Evolutionary conservation across 352 stramenopile genomes (phyloP).

Genomic region (Elongisporangium senticosum): DNA sequence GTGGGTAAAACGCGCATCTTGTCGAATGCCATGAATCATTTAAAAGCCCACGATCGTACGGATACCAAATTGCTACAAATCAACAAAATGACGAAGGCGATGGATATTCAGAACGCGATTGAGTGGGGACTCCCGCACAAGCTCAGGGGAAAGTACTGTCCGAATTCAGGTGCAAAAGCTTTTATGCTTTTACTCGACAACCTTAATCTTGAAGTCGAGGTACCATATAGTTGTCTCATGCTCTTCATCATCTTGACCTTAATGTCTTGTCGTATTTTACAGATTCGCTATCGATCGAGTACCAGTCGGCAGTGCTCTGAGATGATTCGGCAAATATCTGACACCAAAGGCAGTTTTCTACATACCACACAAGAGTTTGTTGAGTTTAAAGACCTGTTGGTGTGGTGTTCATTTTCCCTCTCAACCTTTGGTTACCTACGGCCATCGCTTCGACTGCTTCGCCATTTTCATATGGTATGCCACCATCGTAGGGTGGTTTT

Average conservation of each 20-base stretch:
- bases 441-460: conserved; percentile 37
- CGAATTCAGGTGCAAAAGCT: conserved; percentile 33
- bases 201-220: conserved; percentile 48
- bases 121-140: conserved; percentile 40
- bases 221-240: conserved; percentile 5
- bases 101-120: conserved; percentile 32
- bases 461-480: conserved; percentile 60
- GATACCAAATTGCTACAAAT: conserved; percentile 31
- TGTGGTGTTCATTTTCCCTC: conserved; percentile 47
- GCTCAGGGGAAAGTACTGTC: conserved; percentile 52
- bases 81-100: conserved; percentile 10
- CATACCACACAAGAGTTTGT: conserved; percentile 47
- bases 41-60: conserved; percentile 27
- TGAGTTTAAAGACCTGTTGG: conserved; percentile 41
- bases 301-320: conserved; percentile 25
- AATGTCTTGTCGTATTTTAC: conserved; percentile 2
- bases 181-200: conserved; percentile 52
- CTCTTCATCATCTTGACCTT: neutral
- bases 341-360: conserved; percentile 48
- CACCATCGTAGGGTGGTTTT: neutral
- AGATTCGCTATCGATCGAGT: conserved; percentile 7
- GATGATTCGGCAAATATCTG: conserved; percentile 60
- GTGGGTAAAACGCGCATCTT: conserved; percentile 49
- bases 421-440: conserved; percentile 32
- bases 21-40: conserved; percentile 26